Conservation (phyloP, 2,329 filamentous ascomycete genomes). For the Dactylellina parvicollis region DNA sequence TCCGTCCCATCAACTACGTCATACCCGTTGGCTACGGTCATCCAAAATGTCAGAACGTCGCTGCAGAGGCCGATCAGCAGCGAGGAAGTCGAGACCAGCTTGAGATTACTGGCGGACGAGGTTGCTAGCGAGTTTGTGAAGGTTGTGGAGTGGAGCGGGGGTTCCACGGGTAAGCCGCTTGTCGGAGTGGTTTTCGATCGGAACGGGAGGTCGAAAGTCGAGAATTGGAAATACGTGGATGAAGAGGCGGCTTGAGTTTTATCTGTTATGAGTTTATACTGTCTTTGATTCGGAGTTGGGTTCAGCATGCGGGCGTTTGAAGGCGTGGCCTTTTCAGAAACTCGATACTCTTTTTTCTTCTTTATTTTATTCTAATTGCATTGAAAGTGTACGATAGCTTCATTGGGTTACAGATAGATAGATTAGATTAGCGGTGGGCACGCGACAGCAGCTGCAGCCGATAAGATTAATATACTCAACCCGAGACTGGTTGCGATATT, state of each 20-base stretch:
- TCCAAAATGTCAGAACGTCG: slow-evolving; percentile 43
- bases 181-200: slow-evolving; percentile 47
- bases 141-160: slow-evolving; percentile 52
- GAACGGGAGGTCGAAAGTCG: slow-evolving; percentile 31
- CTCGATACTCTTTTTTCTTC: too few relatives aligned
- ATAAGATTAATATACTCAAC: neutral
- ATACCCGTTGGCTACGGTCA: slow-evolving; percentile 36
- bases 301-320: slow-evolving; percentile 28
- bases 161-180: slow-evolving; percentile 36
- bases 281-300: neutral
- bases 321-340: slow-evolving; percentile 5
- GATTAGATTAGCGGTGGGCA: neutral
- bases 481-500: slow-evolving; percentile 30
- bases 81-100: slow-evolving; percentile 35
- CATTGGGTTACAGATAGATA: neutral
- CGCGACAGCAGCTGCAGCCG: neutral
- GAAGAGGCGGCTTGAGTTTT: slow-evolving; percentile 37
- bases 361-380: too few relatives aligned
- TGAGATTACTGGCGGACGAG: slow-evolving; percentile 44
- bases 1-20: slow-evolving; percentile 37
- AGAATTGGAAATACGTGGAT: slow-evolving; percentile 45
- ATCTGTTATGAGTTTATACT: neutral
- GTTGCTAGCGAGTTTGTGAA: slow-evolving; percentile 47
- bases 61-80: slow-evolving; percentile 37
- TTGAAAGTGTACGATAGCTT: neutral